Conservation (phyloP, 495 filamentous ascomycete genomes). For the Aspergillus egyptiacus region DNA sequence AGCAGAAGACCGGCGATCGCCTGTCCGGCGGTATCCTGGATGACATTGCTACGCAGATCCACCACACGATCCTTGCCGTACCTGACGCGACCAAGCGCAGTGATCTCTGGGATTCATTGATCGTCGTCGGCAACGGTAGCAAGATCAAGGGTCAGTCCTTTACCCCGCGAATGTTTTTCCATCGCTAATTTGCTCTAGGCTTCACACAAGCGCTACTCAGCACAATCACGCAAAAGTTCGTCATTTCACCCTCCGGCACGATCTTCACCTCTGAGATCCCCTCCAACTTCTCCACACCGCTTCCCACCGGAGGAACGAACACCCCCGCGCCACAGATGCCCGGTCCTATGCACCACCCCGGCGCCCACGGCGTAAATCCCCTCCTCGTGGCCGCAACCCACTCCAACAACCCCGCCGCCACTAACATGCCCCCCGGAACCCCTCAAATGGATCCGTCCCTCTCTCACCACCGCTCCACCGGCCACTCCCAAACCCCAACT, state of each 20-base stretch:
- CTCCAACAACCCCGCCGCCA: constrained; percentile 49
- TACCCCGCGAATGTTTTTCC: background rate
- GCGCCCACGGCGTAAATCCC: constrained; percentile 71
- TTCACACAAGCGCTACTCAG: constrained; percentile 83
- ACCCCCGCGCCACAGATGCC: constrained; percentile 65
- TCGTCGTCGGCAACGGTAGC: constrained; percentile 84
- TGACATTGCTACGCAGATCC: constrained; percentile 72
- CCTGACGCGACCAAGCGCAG: constrained; percentile 72
- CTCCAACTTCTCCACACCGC: constrained; percentile 81
- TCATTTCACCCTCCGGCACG: constrained; percentile 86
- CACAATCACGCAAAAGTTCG: constrained; percentile 72
- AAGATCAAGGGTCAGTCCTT: constrained; percentile 62
- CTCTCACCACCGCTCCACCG: constrained; percentile 55
- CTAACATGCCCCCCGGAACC: constrained; percentile 30
- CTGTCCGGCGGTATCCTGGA: constrained; percentile 63
- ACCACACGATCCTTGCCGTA: constrained; percentile 71
- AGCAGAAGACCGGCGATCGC: constrained; percentile 25
- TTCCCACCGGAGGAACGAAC: constrained; percentile 85
- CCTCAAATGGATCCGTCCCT: constrained; percentile 33
- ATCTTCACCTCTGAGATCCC: constrained; percentile 97
- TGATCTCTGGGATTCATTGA: constrained; percentile 81
- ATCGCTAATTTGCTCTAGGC: constrained; percentile 32
- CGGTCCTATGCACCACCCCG: constrained; percentile 37
- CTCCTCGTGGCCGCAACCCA: constrained; percentile 88
- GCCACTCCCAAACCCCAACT: constrained; percentile 83